phyloP scores from a whole-genome alignment of 1,284 basidiomycete genomes.

The Trichosporon sp. region DNA sequence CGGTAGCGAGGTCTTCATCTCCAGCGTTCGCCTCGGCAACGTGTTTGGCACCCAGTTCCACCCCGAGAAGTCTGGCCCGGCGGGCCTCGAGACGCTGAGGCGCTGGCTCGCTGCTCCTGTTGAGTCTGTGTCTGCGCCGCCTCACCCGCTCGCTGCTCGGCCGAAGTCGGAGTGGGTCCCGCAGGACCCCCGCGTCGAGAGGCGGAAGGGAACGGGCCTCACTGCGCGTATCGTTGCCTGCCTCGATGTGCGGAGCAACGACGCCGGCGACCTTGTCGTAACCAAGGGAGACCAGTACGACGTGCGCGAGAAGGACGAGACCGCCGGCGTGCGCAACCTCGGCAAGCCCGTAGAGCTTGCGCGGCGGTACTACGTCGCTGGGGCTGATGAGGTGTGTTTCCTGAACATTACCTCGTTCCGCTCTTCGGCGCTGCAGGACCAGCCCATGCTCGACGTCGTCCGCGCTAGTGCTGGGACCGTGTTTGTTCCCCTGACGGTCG shows the following conservation, averaged over 20 bases:
- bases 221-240: slow-evolving; percentile 96
- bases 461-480: slow-evolving; percentile 81
- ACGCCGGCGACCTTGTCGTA: slow-evolving; percentile 93
- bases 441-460: slow-evolving; percentile 96
- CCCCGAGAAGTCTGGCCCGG: slow-evolving; percentile 94
- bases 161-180: slow-evolving; percentile 1
- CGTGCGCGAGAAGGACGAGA: slow-evolving; percentile 70
- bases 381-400: slow-evolving; percentile 94
- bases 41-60: slow-evolving; percentile 96
- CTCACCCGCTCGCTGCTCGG: slow-evolving; percentile 12
- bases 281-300: slow-evolving; percentile 99
- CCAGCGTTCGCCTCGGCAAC: slow-evolving; percentile 74
- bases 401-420: slow-evolving; percentile 99
- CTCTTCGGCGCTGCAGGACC: slow-evolving; percentile 86
- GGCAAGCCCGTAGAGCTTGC: slow-evolving; percentile 95
- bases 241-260: slow-evolving; percentile 95
- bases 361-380: slow-evolving; percentile 74
- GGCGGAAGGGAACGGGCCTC: slow-evolving; percentile 56
- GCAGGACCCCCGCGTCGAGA: slow-evolving; percentile 12
- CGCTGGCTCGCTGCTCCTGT: slow-evolving; percentile 67
- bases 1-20: slow-evolving; percentile 86
- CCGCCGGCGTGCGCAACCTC: slow-evolving; percentile 84
- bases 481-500: slow-evolving; percentile 98
- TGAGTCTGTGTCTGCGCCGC: slow-evolving; percentile 25
- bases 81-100: slow-evolving; percentile 74